Percentiles rank a stretch among this genome's conserved stretches.
Evolutionary conservation across 1,284 basidiomycete species (phyloP).

Genomic region (Irpex rosettiformis): DNA sequence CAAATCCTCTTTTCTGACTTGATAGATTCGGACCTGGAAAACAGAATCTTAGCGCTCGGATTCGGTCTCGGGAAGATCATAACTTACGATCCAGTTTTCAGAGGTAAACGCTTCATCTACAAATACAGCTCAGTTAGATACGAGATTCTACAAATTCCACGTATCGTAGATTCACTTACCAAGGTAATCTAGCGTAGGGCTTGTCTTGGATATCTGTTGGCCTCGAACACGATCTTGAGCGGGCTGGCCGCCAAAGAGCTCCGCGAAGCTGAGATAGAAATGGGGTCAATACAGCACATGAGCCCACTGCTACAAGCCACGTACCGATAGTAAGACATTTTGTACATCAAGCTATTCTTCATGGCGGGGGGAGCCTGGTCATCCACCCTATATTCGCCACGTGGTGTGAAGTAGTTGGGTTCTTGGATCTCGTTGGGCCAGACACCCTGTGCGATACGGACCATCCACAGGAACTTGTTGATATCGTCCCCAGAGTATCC

Average conservation of each 20-base stretch:
- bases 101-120: conserved; percentile 94
- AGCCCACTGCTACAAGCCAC: no score
- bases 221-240: conserved; percentile 82
- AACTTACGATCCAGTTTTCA: conserved; percentile 93
- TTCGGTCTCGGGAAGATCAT: conserved; percentile 1
- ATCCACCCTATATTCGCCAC: conserved; percentile 94
- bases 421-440: conserved; percentile 99
- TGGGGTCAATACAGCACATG: no score
- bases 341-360: conserved; percentile 97
- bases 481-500: conserved; percentile 99
- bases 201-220: conserved; percentile 71
- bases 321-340: conserved; percentile 93
- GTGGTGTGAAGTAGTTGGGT: conserved; percentile 89
- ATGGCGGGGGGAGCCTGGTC: conserved; percentile 86
- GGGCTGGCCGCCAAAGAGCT: conserved; percentile 78
- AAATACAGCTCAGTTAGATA: background rate
- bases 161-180: conserved; percentile 45
- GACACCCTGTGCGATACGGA: conserved; percentile 95
- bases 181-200: conserved; percentile 85
- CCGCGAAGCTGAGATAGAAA: conserved; percentile 59
- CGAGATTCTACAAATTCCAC: conserved; percentile 17
- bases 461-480: conserved; percentile 99
- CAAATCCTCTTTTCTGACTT: conserved; percentile 93
- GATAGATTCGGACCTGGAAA: conserved; percentile 82
- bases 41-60: conserved; percentile 7